Evolutionary conservation across 768 basidiomycete genomes (phyloP).

Genomic region (Tylopilus vinaceipallidus): DNA sequence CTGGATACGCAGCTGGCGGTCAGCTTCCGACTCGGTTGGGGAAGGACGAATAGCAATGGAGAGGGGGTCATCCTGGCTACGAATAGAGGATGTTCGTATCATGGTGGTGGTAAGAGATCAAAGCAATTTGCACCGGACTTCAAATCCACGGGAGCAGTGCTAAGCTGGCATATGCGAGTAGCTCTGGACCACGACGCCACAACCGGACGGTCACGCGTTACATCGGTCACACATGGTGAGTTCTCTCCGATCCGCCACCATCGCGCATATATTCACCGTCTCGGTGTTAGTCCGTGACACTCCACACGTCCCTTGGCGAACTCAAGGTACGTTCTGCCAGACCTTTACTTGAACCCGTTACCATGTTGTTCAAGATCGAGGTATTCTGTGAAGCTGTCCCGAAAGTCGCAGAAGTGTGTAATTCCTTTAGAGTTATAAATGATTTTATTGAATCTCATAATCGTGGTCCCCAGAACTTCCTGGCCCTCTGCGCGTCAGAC

Average conservation of each 20-base stretch:
- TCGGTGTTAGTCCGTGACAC: slow-evolving; percentile 75
- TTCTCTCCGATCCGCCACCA: slow-evolving; percentile 23
- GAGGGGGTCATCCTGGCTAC: slow-evolving; percentile 77
- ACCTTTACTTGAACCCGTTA: not conserved
- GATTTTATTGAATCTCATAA: not conserved
- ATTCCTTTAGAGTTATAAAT: not conserved
- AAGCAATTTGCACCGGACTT: slow-evolving; percentile 7
- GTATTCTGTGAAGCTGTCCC: slow-evolving; percentile 97
- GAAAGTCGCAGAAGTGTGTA: slow-evolving; percentile 84
- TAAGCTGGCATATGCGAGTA: not conserved
- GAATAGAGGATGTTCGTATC: slow-evolving; percentile 70
- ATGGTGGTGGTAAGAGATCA: slow-evolving; percentile 37
- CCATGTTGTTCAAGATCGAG: slow-evolving; percentile 64
- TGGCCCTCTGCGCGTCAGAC: slow-evolving; percentile 88
- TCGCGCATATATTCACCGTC: slow-evolving; percentile 16
- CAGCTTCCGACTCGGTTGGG: slow-evolving; percentile 58
- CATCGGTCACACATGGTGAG: slow-evolving; percentile 31
- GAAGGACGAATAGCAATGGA: slow-evolving; percentile 65
- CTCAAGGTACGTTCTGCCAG: slow-evolving; percentile 68
- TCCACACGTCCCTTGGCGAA: slow-evolving; percentile 93
- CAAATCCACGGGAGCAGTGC: not conserved
- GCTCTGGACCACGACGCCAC: not conserved
- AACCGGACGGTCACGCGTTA: slow-evolving; percentile 22
- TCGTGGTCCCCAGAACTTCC: slow-evolving; percentile 69
- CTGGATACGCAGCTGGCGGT: slow-evolving; percentile 59